These are phyloP conservation scores for Torulaspora pretoriensis DNA, from an alignment of 1,139 yeast species.

Conservation along the genomic window DNA sequence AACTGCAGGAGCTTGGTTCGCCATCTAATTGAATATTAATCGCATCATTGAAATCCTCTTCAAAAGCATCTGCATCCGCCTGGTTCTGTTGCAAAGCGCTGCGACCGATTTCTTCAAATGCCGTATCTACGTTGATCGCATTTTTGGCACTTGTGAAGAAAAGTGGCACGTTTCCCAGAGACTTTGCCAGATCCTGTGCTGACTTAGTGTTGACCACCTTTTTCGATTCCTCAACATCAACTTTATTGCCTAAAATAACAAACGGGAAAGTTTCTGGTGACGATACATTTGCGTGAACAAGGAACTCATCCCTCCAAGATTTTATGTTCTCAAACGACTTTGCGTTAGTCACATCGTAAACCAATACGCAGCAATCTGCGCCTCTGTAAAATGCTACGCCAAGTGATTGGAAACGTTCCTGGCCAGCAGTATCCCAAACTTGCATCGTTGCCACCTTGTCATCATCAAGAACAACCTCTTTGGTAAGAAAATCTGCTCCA, in stretches of 20 bases:
- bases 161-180: slow-evolving; percentile 85
- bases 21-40: slow-evolving; percentile 89
- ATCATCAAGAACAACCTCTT: slow-evolving; percentile 81
- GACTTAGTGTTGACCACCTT: slow-evolving; percentile 78
- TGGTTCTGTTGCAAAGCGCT: slow-evolving; percentile 91
- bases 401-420: slow-evolving; percentile 91
- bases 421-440: slow-evolving; percentile 99
- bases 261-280: slow-evolving; percentile 96
- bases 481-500: slow-evolving; percentile 94
- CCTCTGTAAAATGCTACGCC: slow-evolving; percentile 98
- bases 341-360: slow-evolving; percentile 89
- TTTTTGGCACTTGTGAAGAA: slow-evolving; percentile 95
- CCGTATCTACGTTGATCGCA: slow-evolving; percentile 88
- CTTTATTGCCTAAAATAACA: slow-evolving; percentile 89
- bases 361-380: slow-evolving; percentile 96
- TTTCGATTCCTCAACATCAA: slow-evolving; percentile 89
- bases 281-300: slow-evolving; percentile 85
- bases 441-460: slow-evolving; percentile 70
- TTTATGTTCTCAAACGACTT: slow-evolving; percentile 87
- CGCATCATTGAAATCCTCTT: slow-evolving; percentile 93
- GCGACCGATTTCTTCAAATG: slow-evolving; percentile 93
- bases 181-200: slow-evolving; percentile 80
- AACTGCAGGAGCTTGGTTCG: slow-evolving; percentile 72
- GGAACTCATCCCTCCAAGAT: slow-evolving; percentile 92
- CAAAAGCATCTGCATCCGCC: slow-evolving; percentile 79